Evolutionary conservation across 1,284 basidiomycete species (phyloP), one percentile per base, ranked within the genome.

Genomic region (Pascua sp.): DNA sequence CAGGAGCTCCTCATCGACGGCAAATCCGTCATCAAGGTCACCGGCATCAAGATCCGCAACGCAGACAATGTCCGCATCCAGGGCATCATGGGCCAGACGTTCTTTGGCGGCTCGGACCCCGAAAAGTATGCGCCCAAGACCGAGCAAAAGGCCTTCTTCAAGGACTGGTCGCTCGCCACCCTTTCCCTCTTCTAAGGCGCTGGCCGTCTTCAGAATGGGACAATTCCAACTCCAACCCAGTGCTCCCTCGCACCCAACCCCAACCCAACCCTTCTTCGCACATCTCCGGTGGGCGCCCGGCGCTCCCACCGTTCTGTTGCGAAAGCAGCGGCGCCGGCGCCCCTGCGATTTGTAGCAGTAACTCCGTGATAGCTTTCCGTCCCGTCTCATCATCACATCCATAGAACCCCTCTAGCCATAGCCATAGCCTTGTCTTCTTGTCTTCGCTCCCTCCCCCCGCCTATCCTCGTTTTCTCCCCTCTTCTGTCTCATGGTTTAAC

Each of bases 81-180:
- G 44, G 85, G 85, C 47, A 80, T 86, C 61, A 82, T 84, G 78
- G 81, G 84, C 75, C 85, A 86, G 76, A 84, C 84, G 44, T 86
- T 86, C 81, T 89, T 89, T 59, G 86, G 67, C 44, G 72, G 62
- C 58, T 57, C 56, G 42, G 69, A 78, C 13, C 24, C 24, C 24
- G 24, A 3, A 32, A 32, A 32, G 24, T 87, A 78, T 73, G 84
- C 82, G 18, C 81, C 82, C 8, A 82, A 84, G 17, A 79, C 81
- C 68, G 78, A 80, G 55, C 84, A 86, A 73, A 78, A 80, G 64
- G 71, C 80, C 37, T 86, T 78, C 70, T 86, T 86, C 76, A 82
- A 84, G 67, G 85, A 86, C 72, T 86, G 85, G 77, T 32, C 24
- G 24, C 24, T 32, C 4, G 24, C 24, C 24, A 83, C 84, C 18